Base-by-base conservation (phyloP, 768 basidiomycete species). In the Candolleomyces eurysporus region DNA sequence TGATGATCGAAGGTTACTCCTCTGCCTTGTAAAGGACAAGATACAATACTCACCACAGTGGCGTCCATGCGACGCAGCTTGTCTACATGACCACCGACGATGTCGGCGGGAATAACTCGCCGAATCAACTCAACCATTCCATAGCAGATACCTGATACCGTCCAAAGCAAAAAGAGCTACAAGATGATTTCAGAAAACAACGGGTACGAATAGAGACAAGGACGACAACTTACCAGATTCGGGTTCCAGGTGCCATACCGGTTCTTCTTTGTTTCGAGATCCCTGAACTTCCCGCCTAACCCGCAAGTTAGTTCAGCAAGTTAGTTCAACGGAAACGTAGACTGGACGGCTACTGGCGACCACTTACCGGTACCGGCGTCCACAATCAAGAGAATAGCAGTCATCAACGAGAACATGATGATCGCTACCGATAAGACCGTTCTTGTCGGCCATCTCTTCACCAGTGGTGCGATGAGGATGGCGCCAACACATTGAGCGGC, bases 111-210 rank as follows among this genome's bases (percentile, higher is more conserved):
- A 43, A 73, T 75, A 30, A 75, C 73, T 57, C 73, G 71, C 36
- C 73, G 72, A 53, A 75, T 75, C 16, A 75, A 66, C 46, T 73
- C 73, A n/a, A 73, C 73, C 72, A 75, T 75, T 51, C 73, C 73
- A 53, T 73, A 72, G 4, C 70, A 65, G 26, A 75, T 65, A 50
- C 73, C 73, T 19, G 66, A 59, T 3, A 73, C 53, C n/a, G 73
- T 75, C 73, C 73, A 75, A 16, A 73, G 62, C 45, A 75, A 64
- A 64, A 73, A 73, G 19, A 75, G 71, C 72, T 74, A 26, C 8
- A 46, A 7, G 45, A 36, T 6, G 6, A 36, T 36, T 1, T 36
- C 36, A 46, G 19, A 46, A 19, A 46, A 17, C 19, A 17, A 7
- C 17, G 13, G 1, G 8, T 46, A 43, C 42, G 11, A 43, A 61